These are phyloP conservation scores for Cryptococcus sp. DNA, from an alignment of 1,284 basidiomycete species.

Conservation along the genomic window DNA sequence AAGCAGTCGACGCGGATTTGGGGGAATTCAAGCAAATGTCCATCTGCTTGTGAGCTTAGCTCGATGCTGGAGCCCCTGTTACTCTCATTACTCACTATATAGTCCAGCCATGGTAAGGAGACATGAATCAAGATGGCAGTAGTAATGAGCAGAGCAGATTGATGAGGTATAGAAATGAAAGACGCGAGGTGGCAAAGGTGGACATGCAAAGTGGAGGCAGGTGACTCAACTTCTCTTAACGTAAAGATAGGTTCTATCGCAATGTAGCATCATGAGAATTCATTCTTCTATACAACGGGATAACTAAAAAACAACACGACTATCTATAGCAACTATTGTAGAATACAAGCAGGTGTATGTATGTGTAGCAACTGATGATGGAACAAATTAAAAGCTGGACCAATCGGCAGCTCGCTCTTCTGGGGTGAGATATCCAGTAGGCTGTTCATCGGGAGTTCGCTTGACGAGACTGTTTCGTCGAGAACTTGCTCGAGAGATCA, in stretches of 20 bases:
- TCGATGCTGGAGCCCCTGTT: too few species aligned
- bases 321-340: too few species aligned
- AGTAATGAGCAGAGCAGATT: neutral
- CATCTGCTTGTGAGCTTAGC: constrained; percentile 23
- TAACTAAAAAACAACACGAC: neutral
- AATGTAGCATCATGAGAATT: neutral
- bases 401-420: constrained; percentile 15
- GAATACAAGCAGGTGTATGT: neutral
- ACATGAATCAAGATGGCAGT: constrained; percentile 1
- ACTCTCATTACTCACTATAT: constrained; percentile 22
- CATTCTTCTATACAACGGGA: neutral
- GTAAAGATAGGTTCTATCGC: neutral
- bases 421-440: constrained; percentile 1
- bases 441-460: neutral
- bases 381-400: constrained; percentile 15
- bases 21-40: constrained; percentile 55
- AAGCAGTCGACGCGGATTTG: constrained; percentile 75
- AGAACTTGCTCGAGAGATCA: neutral
- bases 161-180: neutral
- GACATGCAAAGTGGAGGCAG: neutral
- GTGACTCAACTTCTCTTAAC: neutral
- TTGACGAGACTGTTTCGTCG: neutral
- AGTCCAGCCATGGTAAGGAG: constrained; percentile 30
- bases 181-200: neutral
- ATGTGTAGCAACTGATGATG: neutral